Conservation (phyloP, 164 flowering plant genomes). For the Piper betle region DNA sequence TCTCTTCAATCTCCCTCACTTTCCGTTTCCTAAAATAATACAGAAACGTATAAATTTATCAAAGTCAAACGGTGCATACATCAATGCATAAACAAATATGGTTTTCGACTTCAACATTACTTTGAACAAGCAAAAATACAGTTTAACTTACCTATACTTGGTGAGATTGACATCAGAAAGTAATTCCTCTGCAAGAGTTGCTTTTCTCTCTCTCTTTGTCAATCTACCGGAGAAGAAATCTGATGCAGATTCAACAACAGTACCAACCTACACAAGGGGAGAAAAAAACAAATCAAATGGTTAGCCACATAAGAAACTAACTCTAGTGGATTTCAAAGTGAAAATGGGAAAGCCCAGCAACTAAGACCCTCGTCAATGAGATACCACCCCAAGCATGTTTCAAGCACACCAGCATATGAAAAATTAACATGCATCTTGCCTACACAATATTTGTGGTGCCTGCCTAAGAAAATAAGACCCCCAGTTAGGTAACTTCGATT, state of each 20-base stretch:
- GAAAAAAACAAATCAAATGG: neutral
- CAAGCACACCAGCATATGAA: neutral
- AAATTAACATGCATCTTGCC: neutral
- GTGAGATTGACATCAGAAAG: slow-evolving; percentile 43
- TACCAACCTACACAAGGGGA: slow-evolving; percentile 48
- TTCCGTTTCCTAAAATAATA: slow-evolving; percentile 56
- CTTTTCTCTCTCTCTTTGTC: slow-evolving; percentile 80
- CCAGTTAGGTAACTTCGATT: neutral
- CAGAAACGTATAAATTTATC: neutral
- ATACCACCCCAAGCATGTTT: neutral
- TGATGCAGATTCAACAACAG: slow-evolving; percentile 55
- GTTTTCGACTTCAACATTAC: neutral
- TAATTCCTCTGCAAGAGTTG: slow-evolving; percentile 73
- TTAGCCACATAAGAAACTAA: neutral
- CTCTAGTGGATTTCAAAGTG: neutral
- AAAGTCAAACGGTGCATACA: neutral
- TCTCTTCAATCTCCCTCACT: slow-evolving; percentile 62
- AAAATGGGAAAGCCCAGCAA: neutral
- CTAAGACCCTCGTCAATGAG: neutral
- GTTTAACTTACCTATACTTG: slow-evolving; percentile 42
- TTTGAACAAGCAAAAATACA: neutral
- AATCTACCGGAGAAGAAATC: slow-evolving; percentile 68
- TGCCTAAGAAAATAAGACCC: neutral
- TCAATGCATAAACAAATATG: neutral
- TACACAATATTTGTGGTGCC: neutral